phyloP scores from a whole-genome alignment of 164 flowering plant species.

The Magnolia changhungtana region DNA sequence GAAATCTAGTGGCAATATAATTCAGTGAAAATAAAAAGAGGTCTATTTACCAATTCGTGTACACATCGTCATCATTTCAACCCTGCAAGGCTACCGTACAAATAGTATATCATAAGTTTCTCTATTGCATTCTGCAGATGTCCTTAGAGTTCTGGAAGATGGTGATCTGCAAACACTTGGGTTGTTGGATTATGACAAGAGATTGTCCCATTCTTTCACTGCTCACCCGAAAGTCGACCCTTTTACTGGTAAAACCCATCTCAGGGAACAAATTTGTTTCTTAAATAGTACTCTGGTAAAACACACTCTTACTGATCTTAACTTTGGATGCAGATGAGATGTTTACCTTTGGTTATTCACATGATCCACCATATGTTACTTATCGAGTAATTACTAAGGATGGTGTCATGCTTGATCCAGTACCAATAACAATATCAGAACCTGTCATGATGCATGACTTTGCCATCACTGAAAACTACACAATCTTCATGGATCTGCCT shows the following conservation, averaged over 20 bases:
- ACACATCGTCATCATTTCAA: neutral
- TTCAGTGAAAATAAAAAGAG: neutral
- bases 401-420: slow-evolving; percentile 92
- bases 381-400: slow-evolving; percentile 91
- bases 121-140: slow-evolving; percentile 46
- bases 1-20: neutral
- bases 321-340: slow-evolving; percentile 74
- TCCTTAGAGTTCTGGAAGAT: slow-evolving; percentile 82
- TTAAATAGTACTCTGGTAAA: neutral
- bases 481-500: slow-evolving; percentile 96
- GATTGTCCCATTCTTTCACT: slow-evolving; percentile 82
- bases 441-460: slow-evolving; percentile 99
- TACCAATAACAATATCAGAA: slow-evolving; percentile 80
- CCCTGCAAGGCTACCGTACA: neutral
- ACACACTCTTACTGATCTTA: neutral
- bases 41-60: neutral
- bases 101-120: neutral
- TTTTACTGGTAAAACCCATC: slow-evolving; percentile 57
- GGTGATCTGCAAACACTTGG: slow-evolving; percentile 97
- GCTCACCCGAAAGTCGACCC: slow-evolving; percentile 99
- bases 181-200: slow-evolving; percentile 91
- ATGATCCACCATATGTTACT: slow-evolving; percentile 73
- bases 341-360: slow-evolving; percentile 95
- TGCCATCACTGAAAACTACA: slow-evolving; percentile 93
- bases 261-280: slow-evolving; percentile 1